These are phyloP conservation scores for Elongisporangium prolatum DNA, from an alignment of 352 stramenopile genomes.

Conservation along the genomic window DNA sequence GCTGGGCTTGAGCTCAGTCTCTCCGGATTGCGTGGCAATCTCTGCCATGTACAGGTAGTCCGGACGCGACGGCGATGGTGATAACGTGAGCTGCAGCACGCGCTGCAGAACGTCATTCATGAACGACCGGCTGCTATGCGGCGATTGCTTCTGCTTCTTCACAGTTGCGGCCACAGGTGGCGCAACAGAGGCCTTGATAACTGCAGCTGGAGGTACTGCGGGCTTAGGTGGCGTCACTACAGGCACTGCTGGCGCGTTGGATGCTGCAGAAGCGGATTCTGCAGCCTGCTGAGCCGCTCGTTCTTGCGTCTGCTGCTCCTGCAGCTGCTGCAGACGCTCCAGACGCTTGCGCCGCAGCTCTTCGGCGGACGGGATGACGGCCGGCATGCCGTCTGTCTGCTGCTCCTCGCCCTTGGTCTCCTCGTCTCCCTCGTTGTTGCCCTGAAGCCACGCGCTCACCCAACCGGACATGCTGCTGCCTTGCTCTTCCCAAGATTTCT, in stretches of 20 bases:
- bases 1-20: slow-evolving; percentile 16
- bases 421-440: slow-evolving; percentile 30
- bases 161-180: not conserved
- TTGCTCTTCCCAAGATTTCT: not conserved
- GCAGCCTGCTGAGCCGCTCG: slow-evolving; percentile 12
- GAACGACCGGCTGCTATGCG: slow-evolving; percentile 43
- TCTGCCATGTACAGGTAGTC: slow-evolving; percentile 39
- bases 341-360: slow-evolving; percentile 41
- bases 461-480: slow-evolving; percentile 42
- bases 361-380: slow-evolving; percentile 27
- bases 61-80: slow-evolving; percentile 13
- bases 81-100: slow-evolving; percentile 60
- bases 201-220: not conserved
- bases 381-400: slow-evolving; percentile 2
- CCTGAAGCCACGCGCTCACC: slow-evolving; percentile 53
- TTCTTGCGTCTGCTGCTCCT: slow-evolving; percentile 30
- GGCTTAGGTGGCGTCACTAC: slow-evolving; percentile 5
- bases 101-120: slow-evolving; percentile 78
- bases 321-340: slow-evolving; percentile 60
- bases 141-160: slow-evolving; percentile 15
- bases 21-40: slow-evolving; percentile 14
- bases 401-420: slow-evolving; percentile 28
- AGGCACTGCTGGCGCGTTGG: slow-evolving; percentile 1
- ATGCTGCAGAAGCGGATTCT: not conserved
- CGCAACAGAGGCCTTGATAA: not conserved